Base-by-base conservation (phyloP, 2,329 filamentous ascomycete genomes). In the Colletotrichum sojae region DNA sequence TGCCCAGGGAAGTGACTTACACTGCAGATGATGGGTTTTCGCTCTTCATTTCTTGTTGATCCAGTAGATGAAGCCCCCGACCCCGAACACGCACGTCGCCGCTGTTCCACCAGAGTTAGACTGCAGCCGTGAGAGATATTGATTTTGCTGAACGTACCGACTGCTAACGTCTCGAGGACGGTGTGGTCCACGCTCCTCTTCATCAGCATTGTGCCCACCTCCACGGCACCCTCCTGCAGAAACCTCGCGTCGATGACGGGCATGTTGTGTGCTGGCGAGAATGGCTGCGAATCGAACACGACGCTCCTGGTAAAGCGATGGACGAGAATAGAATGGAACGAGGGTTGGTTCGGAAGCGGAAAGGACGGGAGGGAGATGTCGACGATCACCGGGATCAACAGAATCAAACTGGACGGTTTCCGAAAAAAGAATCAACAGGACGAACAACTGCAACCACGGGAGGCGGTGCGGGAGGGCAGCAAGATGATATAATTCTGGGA, bases 21-120 rank as follows among this genome's bases (percentile, higher is more conserved):
- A n/a, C 13, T 22, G 49, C 31, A 20, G 10, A 4, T 6, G 10
- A 4, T 6, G 16, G 1, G 25, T 48, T 36, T 9, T 25, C 6
- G 10, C 27, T 16, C 8, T 56, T 55, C 57, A 69, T 39, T 46
- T 48, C 2, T 56, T 46, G 51, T 69, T 69, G 39, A 67, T 61
- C 67, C 67, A 69, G 48, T 69, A 69, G 45, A 69, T 69, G 43
- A 61, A 66, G n/a, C 67, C 67, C 2, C 67, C 67, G 1, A 69
- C 67, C 18, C 67, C 67, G n/a, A 69, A 69, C 12, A 69, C 43
- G 3, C 31, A 31, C 2, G 56, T 61, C 8, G 27, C 67, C 10
- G 62, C 67, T 69, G 18, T 2, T 5, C 22, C 22, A 15, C 2
- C 6, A 18, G 16, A n/a, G 5, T 57, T n/a, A n/a, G n/a, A n/a